Evolutionary conservation across 257 asterid species (phyloP).

Genomic region (Capsicum baccatum): DNA sequence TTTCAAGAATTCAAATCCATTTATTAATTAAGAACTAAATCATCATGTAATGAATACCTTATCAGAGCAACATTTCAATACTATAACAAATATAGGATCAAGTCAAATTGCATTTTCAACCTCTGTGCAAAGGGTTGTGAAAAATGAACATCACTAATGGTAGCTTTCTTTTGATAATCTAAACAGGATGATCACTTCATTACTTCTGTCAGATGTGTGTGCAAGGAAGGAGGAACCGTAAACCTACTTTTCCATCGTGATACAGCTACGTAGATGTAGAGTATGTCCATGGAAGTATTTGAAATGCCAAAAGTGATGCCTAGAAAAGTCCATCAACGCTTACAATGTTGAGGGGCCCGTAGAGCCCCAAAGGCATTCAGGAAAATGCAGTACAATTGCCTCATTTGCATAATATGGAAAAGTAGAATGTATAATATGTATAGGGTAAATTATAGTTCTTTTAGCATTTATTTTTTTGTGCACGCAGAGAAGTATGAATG

Average conservation of each 20-base stretch:
- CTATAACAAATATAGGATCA: neutral
- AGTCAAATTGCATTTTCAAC: constrained; percentile 12
- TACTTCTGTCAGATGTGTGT: neutral
- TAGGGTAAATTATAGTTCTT: neutral
- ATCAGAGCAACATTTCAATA: neutral
- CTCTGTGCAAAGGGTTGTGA: neutral
- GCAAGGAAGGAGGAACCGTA: neutral
- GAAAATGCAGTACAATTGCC: neutral
- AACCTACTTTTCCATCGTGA: neutral
- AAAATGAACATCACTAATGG: constrained; percentile 7
- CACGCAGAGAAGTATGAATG: too few relatives aligned
- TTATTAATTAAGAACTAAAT: neutral
- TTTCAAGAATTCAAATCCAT: constrained; percentile 6
- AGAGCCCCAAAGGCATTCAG: constrained; percentile 2
- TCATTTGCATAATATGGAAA: neutral
- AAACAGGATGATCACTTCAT: constrained; percentile 14
- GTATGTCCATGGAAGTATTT: neutral
- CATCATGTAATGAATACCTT: neutral
- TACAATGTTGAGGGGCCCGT: neutral
- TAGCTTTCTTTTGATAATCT: neutral
- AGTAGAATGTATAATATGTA: neutral
- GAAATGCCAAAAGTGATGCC: neutral
- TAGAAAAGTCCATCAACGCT: constrained; percentile 14
- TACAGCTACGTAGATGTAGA: constrained; percentile 10
- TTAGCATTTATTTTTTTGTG: neutral